phyloP scores from a whole-genome alignment of 306 rosid genomes.

The Senna siamea region DNA sequence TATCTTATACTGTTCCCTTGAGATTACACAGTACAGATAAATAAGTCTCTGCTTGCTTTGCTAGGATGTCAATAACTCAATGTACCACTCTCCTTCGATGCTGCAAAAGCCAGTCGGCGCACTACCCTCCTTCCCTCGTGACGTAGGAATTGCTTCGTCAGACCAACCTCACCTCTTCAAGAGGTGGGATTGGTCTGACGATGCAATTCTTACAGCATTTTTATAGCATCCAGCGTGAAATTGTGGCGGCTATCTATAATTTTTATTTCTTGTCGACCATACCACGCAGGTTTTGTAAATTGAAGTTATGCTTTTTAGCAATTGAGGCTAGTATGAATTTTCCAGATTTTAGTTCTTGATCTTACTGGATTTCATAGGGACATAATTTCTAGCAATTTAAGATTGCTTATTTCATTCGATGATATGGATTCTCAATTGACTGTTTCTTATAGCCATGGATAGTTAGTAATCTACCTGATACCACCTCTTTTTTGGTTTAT shows the following conservation, averaged over 20 bases:
- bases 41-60: no score
- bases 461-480: neutral
- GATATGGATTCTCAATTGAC: neutral
- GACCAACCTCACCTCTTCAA: constrained; percentile 15
- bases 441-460: neutral
- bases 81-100: no score
- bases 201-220: constrained; percentile 3
- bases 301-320: neutral
- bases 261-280: neutral
- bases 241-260: neutral
- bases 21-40: no score
- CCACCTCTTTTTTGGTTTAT: neutral
- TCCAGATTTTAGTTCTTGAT: neutral
- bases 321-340: neutral
- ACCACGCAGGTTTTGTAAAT: no score
- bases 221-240: neutral
- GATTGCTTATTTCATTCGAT: neutral
- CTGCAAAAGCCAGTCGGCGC: no score
- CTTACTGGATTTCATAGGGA: neutral
- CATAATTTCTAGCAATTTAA: neutral
- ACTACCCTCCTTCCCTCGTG: neutral
- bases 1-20: no score
- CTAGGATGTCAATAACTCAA: no score
- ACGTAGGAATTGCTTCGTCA: constrained; percentile 5
- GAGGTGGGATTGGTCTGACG: constrained; percentile 2